Conservation (phyloP, 345 rosid genomes). For the Chamaenerion angustifolium region DNA sequence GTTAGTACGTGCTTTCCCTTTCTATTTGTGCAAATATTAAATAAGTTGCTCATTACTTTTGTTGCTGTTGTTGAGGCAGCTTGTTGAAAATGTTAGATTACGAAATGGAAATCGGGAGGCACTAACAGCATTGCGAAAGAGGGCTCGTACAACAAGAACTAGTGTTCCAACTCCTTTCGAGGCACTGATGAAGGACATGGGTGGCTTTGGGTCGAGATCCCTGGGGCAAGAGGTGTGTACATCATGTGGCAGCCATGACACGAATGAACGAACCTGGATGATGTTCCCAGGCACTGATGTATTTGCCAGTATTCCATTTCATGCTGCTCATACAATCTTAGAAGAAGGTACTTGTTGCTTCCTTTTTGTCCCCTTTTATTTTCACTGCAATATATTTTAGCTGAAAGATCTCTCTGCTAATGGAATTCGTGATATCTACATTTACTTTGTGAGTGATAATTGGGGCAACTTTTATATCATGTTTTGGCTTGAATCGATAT, state of each 20-base stretch:
- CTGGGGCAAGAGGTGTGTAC: constrained; percentile 67
- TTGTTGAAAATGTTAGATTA: constrained; percentile 44
- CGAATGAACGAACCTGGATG: too few relatives aligned
- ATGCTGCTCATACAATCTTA: too few relatives aligned
- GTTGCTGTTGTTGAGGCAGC: neutral
- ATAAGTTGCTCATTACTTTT: neutral
- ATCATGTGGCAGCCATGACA: too few relatives aligned
- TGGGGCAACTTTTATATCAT: too few relatives aligned
- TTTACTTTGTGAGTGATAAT: too few relatives aligned
- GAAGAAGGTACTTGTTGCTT: constrained; percentile 40
- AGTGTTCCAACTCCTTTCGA: constrained; percentile 52
- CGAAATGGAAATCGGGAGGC: constrained; percentile 78
- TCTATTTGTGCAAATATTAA: neutral
- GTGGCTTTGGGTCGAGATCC: constrained; percentile 28
- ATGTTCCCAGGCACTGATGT: too few relatives aligned
- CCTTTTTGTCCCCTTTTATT: neutral
- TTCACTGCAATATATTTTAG: neutral
- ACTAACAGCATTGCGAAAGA: too few relatives aligned
- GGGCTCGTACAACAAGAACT: constrained; percentile 58
- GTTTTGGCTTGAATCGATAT: too few relatives aligned
- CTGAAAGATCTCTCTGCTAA: neutral
- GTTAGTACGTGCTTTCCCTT: neutral
- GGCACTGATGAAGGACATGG: constrained; percentile 57
- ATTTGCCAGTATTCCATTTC: too few relatives aligned
- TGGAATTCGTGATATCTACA: too few relatives aligned